Evolutionary conservation across 257 asterid species (phyloP), one percentile per base, ranked within the genome.

Genomic region (Linderniella brevidens): DNA sequence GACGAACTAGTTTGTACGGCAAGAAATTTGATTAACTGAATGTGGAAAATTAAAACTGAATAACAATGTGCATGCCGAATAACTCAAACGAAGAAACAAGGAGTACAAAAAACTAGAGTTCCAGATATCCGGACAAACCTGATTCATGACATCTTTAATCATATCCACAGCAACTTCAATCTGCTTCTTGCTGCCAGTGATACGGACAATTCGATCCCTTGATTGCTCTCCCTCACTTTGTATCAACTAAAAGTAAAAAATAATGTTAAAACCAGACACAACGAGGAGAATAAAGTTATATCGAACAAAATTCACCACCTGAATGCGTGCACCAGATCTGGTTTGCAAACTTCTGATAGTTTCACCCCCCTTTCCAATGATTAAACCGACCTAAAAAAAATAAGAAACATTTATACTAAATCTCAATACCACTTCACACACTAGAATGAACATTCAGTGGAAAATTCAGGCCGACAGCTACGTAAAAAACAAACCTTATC

Each of bases 291-390:
- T 25, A 37, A 11, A n/a, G n/a, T n/a, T 8, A 17, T 25, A 25
- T 43, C 39, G 52, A 41, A 46, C 47, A 18, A 9, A 8, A 1
- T 17, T 46, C 35, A 38, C 66, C 52, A 85, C 98, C 96, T 90
- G 98, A 67, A 90, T 85, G 38, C 96, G 93, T 19, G 98, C 96
- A 58, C 94, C 96, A 5, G 98, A 85, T 66, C 82, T 75, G 36
- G 96, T 81, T 76, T 90, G 98, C 46, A 90, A 66, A 58, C 57
- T 90, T 69, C 92, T 71, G 38, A 90, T 90, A 39, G 98, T 85
- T 63, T 90, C 98, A 48, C 98, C 98, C 39, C 96, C 94, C 68
- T 81, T 90, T 29, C 98, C 98, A 63, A 90, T 90, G 48, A 90
- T 85, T 58, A 85, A 62, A 53, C 98, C 98, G 73, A 90, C 96